Evolutionary conservation across 768 basidiomycete species (phyloP).

Genomic region (Calocera cornea): DNA sequence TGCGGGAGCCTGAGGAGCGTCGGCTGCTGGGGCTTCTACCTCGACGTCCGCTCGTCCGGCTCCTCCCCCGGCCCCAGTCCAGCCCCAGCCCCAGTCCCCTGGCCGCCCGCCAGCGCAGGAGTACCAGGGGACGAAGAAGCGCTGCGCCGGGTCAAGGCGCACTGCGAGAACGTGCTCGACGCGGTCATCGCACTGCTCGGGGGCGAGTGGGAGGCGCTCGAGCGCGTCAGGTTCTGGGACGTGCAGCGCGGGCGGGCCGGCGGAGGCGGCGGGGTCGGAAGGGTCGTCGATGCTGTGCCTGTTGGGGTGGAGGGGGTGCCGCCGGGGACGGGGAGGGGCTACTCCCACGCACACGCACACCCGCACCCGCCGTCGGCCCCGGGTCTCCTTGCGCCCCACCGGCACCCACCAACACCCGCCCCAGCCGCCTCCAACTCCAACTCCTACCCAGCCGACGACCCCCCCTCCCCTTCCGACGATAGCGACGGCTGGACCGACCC

Average conservation of each 20-base stretch:
- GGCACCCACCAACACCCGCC: too few relatives aligned
- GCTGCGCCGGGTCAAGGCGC: background rate
- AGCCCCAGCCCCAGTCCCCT: too few relatives aligned
- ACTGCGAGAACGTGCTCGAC: background rate
- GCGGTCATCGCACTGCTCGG: background rate
- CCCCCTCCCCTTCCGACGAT: too few relatives aligned
- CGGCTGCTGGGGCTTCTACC: too few relatives aligned
- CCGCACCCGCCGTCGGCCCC: background rate
- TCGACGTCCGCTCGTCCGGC: background rate
- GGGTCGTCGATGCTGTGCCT: background rate
- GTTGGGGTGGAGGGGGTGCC: background rate
- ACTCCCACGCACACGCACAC: too few relatives aligned
- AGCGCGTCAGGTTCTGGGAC: background rate
- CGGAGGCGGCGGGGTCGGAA: background rate
- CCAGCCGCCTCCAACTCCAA: too few relatives aligned
- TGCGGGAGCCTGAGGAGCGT: too few relatives aligned
- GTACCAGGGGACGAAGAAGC: background rate
- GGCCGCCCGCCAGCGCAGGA: too few relatives aligned
- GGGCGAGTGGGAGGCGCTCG: background rate
- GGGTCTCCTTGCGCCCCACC: too few relatives aligned
- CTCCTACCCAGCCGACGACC: background rate
- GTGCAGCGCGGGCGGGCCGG: background rate
- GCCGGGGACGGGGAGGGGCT: too few relatives aligned
- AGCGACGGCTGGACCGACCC: background rate
- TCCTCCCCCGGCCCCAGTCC: too few relatives aligned